phyloP scores from a whole-genome alignment of 371 early-diverging fungal species.

The Apophysomyces variabilis region DNA sequence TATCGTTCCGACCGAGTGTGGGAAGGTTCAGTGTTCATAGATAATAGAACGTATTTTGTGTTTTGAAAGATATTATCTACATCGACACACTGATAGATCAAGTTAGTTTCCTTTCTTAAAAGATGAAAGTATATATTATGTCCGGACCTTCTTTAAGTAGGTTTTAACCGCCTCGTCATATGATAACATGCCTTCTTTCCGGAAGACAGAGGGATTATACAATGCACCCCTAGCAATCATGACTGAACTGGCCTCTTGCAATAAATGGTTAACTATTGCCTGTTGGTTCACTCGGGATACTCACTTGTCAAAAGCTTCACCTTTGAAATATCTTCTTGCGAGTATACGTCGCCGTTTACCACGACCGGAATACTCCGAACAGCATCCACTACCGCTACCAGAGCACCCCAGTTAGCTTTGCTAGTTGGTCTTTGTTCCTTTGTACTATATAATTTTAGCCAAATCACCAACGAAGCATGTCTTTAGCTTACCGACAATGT shows the following conservation, averaged over 20 bases:
- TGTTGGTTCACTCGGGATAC: not conserved
- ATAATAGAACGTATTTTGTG: constrained; percentile 87
- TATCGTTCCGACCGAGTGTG: constrained; percentile 56
- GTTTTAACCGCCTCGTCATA: constrained; percentile 56
- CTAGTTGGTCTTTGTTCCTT: constrained; percentile 74
- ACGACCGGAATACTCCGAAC: constrained; percentile 81
- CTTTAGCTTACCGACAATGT: constrained; percentile 77
- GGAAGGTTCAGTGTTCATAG: constrained; percentile 75
- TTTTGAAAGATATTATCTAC: constrained; percentile 79
- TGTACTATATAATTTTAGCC: constrained; percentile 43
- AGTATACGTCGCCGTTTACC: constrained; percentile 91
- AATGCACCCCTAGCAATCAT: constrained; percentile 93
- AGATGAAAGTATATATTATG: not conserved
- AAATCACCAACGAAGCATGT: too few relatives aligned
- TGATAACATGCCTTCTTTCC: constrained; percentile 64
- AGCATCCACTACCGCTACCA: constrained; percentile 69
- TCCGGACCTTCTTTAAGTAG: constrained; percentile 69
- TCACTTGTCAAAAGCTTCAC: constrained; percentile 60
- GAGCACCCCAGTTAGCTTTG: constrained; percentile 88
- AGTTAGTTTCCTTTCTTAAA: too few relatives aligned
- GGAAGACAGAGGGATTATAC: constrained; percentile 84
- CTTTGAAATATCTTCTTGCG: constrained; percentile 61
- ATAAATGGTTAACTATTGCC: not conserved
- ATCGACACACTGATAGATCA: constrained; percentile 45
- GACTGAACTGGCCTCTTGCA: constrained; percentile 63